Conservation (phyloP, 2,329 filamentous ascomycete species). For the Xylaria sp. region DNA sequence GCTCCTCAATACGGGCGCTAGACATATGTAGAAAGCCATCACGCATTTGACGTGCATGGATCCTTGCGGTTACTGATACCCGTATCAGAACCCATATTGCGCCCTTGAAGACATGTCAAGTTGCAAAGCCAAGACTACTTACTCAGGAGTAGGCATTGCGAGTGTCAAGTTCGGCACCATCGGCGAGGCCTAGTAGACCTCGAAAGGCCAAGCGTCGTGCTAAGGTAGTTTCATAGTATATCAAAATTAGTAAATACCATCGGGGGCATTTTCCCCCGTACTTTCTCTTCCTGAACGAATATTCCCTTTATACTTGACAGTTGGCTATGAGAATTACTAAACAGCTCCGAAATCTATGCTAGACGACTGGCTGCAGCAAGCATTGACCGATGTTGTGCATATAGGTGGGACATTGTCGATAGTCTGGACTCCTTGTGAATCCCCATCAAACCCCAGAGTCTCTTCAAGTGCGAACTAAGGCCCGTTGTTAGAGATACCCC, state of each 20-base stretch:
- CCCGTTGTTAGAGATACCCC: slow-evolving; percentile 25
- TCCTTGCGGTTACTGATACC: slow-evolving; percentile 3
- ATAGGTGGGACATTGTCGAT: neutral
- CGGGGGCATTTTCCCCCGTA: neutral
- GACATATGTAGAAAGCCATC: neutral
- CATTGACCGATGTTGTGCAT: neutral
- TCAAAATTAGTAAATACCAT: neutral
- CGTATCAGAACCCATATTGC: neutral
- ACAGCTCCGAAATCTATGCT: neutral
- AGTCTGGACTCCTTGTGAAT: neutral
- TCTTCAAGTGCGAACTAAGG: neutral
- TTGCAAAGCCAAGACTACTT: neutral
- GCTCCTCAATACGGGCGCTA: neutral
- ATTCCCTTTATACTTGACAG: neutral
- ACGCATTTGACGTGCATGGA: neutral
- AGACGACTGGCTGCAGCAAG: neutral
- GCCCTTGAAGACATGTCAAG: neutral
- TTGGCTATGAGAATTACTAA: neutral
- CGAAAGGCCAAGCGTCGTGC: slow-evolving; percentile 2
- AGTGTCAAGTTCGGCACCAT: neutral
- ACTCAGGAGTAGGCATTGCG: neutral
- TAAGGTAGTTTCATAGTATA: neutral
- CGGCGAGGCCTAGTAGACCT: neutral
- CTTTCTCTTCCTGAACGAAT: neutral
- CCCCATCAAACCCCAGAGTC: slow-evolving; percentile 18